Evolutionary conservation across 1,284 basidiomycete species (phyloP).

Genomic region (Hypsizygus ulmarius): DNA sequence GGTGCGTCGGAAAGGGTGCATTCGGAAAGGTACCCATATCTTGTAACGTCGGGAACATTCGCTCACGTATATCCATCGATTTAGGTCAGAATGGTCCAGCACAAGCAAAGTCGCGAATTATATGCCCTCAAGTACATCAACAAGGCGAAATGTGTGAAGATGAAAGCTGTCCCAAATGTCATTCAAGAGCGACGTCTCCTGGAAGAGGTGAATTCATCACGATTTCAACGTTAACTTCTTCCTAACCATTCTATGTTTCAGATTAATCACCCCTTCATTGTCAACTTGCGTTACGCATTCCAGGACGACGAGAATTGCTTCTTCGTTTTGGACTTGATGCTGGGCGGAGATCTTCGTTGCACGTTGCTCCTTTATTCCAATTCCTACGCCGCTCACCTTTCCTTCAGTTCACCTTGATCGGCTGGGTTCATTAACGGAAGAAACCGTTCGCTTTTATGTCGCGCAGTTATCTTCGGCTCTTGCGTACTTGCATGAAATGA

Average conservation of each 20-base stretch:
- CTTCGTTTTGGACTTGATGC: constrained; percentile 97
- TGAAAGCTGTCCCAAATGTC: constrained; percentile 97
- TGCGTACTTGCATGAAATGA: constrained; percentile 88
- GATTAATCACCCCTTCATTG: constrained; percentile 96
- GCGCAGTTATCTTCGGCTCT: constrained; percentile 89
- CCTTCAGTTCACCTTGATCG: constrained; percentile 87
- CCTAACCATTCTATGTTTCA: constrained; percentile 29
- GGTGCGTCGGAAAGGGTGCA: constrained; percentile 96
- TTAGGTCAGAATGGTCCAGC: constrained; percentile 96
- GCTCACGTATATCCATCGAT: constrained; percentile 10
- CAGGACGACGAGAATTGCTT: constrained; percentile 99
- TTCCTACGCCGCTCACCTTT: constrained; percentile 15
- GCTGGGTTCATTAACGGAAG: constrained; percentile 79
- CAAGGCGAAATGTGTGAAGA: constrained; percentile 96
- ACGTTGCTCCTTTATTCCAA: constrained; percentile 33
- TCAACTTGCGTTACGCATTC: constrained; percentile 96
- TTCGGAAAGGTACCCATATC: constrained; percentile 83
- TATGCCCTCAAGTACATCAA: constrained; percentile 99
- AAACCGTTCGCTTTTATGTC: constrained; percentile 86
- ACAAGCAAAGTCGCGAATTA: constrained; percentile 93
- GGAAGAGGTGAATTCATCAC: constrained; percentile 70
- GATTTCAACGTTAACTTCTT: constrained; percentile 18
- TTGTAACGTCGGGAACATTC: constrained; percentile 2
- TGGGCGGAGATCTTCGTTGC: constrained; percentile 96
- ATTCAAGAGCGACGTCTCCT: constrained; percentile 91